Percentiles rank a stretch among this genome's conserved stretches.
Evolutionary conservation across 768 basidiomycete genomes (phyloP).

Genomic region (Hygrophoropsis aurantiaca): DNA sequence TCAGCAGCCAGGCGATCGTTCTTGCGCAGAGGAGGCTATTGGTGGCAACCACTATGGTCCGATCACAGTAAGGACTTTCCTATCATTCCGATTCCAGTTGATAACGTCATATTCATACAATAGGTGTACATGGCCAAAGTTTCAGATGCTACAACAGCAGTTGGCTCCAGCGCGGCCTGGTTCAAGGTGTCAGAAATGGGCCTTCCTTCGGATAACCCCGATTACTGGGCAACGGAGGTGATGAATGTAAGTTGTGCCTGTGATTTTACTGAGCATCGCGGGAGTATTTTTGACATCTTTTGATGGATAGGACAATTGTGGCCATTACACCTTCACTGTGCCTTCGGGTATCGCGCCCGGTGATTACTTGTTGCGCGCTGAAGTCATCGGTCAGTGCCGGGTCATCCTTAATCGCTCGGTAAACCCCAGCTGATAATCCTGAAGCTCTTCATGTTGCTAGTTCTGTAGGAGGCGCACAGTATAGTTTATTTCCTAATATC

Average conservation of each 20-base stretch:
- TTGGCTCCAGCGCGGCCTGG: slow-evolving; percentile 42
- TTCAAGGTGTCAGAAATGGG: slow-evolving; percentile 54
- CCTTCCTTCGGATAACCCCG: slow-evolving; percentile 46
- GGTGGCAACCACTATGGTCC: slow-evolving; percentile 54
- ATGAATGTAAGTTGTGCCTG: background rate
- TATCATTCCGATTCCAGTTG: background rate
- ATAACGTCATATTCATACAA: too few relatives aligned
- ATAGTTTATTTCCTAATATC: too few relatives aligned
- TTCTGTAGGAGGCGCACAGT: slow-evolving; percentile 40
- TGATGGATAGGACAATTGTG: slow-evolving; percentile 48
- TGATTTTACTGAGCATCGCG: background rate
- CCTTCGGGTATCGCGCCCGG: slow-evolving; percentile 42
- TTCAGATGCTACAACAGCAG: slow-evolving; percentile 42
- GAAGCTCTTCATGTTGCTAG: slow-evolving; percentile 53
- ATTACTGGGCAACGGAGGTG: slow-evolving; percentile 40
- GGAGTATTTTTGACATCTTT: slow-evolving; percentile 25
- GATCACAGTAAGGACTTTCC: slow-evolving; percentile 28
- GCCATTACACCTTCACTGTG: slow-evolving; percentile 52
- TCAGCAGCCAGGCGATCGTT: slow-evolving; percentile 46
- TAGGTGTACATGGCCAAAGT: slow-evolving; percentile 51
- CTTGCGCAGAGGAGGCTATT: slow-evolving; percentile 47
- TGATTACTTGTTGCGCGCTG: slow-evolving; percentile 49
- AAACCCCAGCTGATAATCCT: background rate
- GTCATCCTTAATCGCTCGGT: background rate
- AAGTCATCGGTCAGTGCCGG: slow-evolving; percentile 45